These are phyloP conservation scores for Lojkania enalia DNA, from an alignment of 2,329 filamentous ascomycete species.

Conservation along the genomic window DNA sequence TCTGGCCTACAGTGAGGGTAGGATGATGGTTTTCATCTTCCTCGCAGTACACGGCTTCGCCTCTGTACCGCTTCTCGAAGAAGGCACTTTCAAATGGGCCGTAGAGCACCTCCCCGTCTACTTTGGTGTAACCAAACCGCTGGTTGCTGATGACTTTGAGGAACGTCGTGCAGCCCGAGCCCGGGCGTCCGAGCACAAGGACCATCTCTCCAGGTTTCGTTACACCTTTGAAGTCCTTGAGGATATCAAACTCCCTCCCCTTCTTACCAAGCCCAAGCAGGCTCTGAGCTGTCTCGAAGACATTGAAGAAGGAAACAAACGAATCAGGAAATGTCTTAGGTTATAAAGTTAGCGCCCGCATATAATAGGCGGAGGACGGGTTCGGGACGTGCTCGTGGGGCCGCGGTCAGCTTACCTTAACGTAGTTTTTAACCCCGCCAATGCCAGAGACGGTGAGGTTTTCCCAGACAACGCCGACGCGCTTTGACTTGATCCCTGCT, in stretches of 20 bases:
- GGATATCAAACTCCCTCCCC: constrained; percentile 70
- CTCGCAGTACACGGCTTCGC: constrained; percentile 83
- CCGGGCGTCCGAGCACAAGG: constrained; percentile 76
- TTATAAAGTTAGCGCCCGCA: constrained; percentile 12
- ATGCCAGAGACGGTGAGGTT: constrained; percentile 74
- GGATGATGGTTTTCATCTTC: constrained; percentile 86
- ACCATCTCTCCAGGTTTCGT: constrained; percentile 80
- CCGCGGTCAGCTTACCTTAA: constrained; percentile 46
- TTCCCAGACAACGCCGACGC: constrained; percentile 74
- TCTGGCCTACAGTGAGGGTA: constrained; percentile 85
- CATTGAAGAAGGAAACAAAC: constrained; percentile 75
- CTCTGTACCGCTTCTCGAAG: constrained; percentile 72
- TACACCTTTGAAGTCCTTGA: constrained; percentile 68
- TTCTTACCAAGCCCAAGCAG: constrained; percentile 69
- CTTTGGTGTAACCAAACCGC: constrained; percentile 61
- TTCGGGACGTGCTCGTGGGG: too few species aligned
- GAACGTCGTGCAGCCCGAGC: constrained; percentile 60
- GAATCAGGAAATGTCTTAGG: constrained; percentile 73
- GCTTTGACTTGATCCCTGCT: constrained; percentile 79
- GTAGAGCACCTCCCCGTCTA: constrained; percentile 74
- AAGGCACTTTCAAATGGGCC: constrained; percentile 72
- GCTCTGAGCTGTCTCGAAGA: constrained; percentile 65
- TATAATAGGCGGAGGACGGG: neutral
- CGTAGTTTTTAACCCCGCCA: constrained; percentile 72
- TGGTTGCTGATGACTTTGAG: constrained; percentile 60